Evolutionary conservation across 2,329 filamentous ascomycete genomes (phyloP), one percentile per base, ranked within the genome.

Genomic region (Escovopsis sp.): DNA sequence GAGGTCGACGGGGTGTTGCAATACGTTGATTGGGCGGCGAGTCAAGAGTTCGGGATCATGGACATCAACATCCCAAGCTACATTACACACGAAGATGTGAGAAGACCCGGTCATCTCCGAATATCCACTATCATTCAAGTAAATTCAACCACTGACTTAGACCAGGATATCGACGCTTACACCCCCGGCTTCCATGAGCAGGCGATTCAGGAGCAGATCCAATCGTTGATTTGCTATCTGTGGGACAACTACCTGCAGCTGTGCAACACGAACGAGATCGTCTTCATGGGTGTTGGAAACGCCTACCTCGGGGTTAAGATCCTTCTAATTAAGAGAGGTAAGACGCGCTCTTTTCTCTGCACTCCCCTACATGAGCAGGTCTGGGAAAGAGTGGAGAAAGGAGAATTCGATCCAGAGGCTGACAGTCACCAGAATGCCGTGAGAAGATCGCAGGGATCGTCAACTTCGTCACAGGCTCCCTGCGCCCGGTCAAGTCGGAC

Each of bases 221-320:
- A 80, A 41, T 77, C 88, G 41, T 62, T 94, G 10, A 74, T 88
- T 4, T 76, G 71, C 40, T 96, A 94, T 50, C 63, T 98, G 12
- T 98, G 90, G 90, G 87, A 94, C 47, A 98, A 98, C 51, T 94
- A 94, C 50, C 75, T 98, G 15, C 83, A 94, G 63, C 66, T 82
- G 23, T 76, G 77, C 34, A 60, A 79, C 3, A 66, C 71, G 0
- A 75, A 78, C 5, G 74, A 88, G 35, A 72, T 96, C 13, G 82
- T 93, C 51, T 65, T 98, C 16, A 67, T 98, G 51, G 88, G 90
- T 1, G 75, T 93, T 2, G 90, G 90, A n/a, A 79, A 85, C 47
- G 83, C 90, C 2, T 93, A 90, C 49, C 65, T 81, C 3, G 86
- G 84, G 2, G 72, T 94, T 33, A 79, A 90, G 39, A 72, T 87